phyloP scores from a whole-genome alignment of 2,329 filamentous ascomycete genomes.

The Chaetomium olivaceum region DNA sequence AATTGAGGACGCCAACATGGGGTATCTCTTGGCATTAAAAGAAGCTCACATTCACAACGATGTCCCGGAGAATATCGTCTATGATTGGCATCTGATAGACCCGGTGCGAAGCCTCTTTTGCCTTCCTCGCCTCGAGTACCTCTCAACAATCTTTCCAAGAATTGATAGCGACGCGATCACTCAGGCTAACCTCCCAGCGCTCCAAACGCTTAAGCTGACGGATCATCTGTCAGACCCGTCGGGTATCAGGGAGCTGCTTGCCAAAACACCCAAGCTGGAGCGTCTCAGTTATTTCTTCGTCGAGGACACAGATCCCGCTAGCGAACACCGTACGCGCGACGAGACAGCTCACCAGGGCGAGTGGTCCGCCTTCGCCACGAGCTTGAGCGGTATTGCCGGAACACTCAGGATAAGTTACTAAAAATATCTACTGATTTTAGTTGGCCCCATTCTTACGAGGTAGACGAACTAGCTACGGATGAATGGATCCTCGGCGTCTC shows the following conservation, averaged over 20 bases:
- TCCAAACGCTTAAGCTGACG: neutral
- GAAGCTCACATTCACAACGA: neutral
- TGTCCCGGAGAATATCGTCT: neutral
- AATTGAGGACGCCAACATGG: neutral
- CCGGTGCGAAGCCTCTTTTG: neutral
- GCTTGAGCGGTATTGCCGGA: neutral
- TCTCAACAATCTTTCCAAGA: neutral
- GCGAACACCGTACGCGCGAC: too few species aligned
- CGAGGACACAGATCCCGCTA: neutral
- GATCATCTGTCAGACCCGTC: neutral
- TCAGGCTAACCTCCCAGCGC: neutral
- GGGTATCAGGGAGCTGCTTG: neutral
- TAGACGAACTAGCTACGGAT: too few species aligned
- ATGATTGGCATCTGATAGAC: too few species aligned
- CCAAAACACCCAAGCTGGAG: neutral
- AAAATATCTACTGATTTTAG: neutral
- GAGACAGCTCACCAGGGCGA: neutral
- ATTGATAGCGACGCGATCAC: neutral
- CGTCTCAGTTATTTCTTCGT: neutral
- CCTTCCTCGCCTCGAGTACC: neutral
- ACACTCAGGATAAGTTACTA: neutral
- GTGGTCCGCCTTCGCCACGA: neutral
- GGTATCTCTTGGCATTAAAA: neutral
- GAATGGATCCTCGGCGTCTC: neutral
- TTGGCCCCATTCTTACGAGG: too few species aligned